Conservation (phyloP, 805 yeast species). For the Starmerella bombi region DNA sequence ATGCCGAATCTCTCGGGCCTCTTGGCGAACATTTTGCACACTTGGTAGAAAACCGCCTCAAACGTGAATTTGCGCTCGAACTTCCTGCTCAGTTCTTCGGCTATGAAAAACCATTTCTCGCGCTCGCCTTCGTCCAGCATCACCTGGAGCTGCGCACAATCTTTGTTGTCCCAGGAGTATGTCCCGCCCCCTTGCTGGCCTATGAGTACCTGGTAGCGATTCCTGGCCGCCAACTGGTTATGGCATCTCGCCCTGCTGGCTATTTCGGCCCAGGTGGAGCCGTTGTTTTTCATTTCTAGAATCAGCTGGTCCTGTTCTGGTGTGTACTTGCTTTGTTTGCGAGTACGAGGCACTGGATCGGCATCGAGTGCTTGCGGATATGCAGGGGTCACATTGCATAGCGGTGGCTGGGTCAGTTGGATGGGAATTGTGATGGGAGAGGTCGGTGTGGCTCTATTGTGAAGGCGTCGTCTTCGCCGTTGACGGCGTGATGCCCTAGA, state of each 20-base stretch:
- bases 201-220: conserved; percentile 64
- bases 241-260: conserved; percentile 53
- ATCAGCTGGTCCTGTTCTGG: conserved; percentile 56
- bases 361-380: conserved; percentile 34
- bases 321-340: conserved; percentile 56
- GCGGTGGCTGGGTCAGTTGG: conserved; percentile 39
- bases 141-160: conserved; percentile 37
- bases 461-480: too few species aligned
- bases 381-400: conserved; percentile 30
- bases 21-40: conserved; percentile 40
- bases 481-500: too few species aligned
- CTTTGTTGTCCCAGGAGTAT: conserved; percentile 48
- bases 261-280: conserved; percentile 61
- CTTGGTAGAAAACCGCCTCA: conserved; percentile 42
- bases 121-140: conserved; percentile 56
- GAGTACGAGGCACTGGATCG: conserved; percentile 37
- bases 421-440: conserved; percentile 15
- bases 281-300: conserved; percentile 45
- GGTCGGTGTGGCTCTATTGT: too few species aligned
- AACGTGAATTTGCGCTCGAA: conserved; percentile 39
- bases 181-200: conserved; percentile 74
- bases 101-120: conserved; percentile 56
- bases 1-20: conserved; percentile 49
- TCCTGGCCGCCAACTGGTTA: conserved; percentile 58
- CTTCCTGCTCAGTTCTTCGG: conserved; percentile 44